phyloP scores from a whole-genome alignment of 2,329 filamentous ascomycete species.

The Rutstroemia sp. region DNA sequence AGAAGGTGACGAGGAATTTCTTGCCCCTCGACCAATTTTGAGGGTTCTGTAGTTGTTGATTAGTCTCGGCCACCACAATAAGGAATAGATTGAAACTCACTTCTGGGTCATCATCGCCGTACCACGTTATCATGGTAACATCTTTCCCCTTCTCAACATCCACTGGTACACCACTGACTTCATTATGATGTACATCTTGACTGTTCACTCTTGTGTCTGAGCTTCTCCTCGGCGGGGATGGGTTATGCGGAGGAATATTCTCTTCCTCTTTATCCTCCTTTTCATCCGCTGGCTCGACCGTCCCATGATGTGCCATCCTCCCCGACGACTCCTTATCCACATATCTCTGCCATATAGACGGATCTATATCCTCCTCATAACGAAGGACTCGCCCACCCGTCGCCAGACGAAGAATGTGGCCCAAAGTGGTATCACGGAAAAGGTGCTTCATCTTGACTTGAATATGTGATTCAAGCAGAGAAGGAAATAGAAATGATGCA shows the following conservation, averaged over 20 bases:
- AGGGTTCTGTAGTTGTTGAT: slow-evolving; percentile 41
- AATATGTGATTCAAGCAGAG: not conserved
- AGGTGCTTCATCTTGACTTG: not conserved
- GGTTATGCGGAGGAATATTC: not conserved
- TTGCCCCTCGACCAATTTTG: slow-evolving; percentile 43
- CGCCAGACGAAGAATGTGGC: not conserved
- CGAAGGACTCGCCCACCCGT: not conserved
- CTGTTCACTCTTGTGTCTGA: not conserved
- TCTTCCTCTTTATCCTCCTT: not conserved
- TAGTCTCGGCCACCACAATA: not conserved
- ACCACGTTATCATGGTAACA: slow-evolving; percentile 44
- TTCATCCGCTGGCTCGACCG: not conserved
- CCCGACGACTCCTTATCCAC: not conserved
- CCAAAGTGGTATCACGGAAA: not conserved
- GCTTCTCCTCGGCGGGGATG: not conserved
- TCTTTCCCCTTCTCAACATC: slow-evolving; percentile 37
- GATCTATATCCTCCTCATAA: not conserved
- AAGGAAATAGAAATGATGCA: not conserved
- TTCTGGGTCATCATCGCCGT: slow-evolving; percentile 39
- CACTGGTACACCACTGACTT: not conserved
- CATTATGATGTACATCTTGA: not conserved
- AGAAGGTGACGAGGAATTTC: slow-evolving; percentile 37
- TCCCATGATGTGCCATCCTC: not conserved
- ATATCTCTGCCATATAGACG: not conserved
- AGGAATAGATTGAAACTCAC: slow-evolving; percentile 16